Evolutionary conservation across 768 basidiomycete genomes (phyloP), one percentile per base, ranked within the genome.

Genomic region (Leccinellum rugosiceps): DNA sequence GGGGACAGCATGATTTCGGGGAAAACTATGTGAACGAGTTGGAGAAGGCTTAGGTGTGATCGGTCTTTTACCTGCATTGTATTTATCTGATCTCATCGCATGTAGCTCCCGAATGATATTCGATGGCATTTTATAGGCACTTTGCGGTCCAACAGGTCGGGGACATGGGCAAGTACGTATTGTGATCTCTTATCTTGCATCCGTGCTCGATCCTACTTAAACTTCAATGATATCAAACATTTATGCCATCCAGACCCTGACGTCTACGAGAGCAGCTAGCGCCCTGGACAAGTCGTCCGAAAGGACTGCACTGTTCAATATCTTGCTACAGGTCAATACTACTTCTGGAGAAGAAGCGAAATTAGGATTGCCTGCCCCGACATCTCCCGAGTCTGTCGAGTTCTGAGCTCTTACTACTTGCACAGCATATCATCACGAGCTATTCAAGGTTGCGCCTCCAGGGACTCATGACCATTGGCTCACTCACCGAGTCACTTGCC

Each of bases 1-100:
- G 80, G 14, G 92, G 90, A 0, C 91, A 97, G 61, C 77, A 86
- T 2, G 92, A 96, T 71, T 99, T 98, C 68, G 97, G 97, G 8
- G 97, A 99, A 76, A 99, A 99, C 71, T 98, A 98, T 67, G 92
- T 94, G 11, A 89, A 95, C 63, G 94, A 98, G 67, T 73, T 98
- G 38, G 92, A 92, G 31, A 97, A 97, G 69, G 92, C 94, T 0
- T 76, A 80, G 65, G 90, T 90, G 69, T 60, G 82, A 73, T 53
- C 47, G 15, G 19, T 34, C 26, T 38, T 43, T 26, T 4, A 7
- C 30, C 28, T 25, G 21, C 1, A 25, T 25, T 52, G 30, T 5
- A 8, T 41, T n/a, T 53, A 57, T 46, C 55, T 63, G 53, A 59
- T 60, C 32, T 52, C 38, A 63, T 23, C 7, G 41, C 50, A 25